A percentile compares a stretch with the other conserved stretches of the same genome.
Conservation (phyloP, 768 basidiomycete genomes). For the Leccinellum rugosiceps region DNA sequence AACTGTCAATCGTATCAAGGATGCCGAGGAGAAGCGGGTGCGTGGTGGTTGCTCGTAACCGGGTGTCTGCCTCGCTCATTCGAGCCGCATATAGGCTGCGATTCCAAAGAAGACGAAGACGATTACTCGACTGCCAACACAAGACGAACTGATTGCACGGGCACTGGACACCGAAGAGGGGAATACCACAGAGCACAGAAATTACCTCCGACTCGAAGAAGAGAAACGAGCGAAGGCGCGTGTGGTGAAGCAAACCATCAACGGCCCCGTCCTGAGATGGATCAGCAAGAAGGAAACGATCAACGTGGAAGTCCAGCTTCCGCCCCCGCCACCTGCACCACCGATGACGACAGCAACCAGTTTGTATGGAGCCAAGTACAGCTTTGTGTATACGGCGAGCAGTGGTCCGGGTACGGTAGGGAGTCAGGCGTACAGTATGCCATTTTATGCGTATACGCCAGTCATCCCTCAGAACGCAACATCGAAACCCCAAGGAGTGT, state of each 20-base stretch:
- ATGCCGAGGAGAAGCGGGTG: conserved; percentile 62
- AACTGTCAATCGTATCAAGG: conserved; percentile 61
- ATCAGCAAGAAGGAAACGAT: conserved; percentile 62
- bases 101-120: conserved; percentile 59
- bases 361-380: conserved; percentile 16
- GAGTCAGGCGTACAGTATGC: conserved; percentile 24
- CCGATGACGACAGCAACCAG: conserved; percentile 9
- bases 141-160: conserved; percentile 79
- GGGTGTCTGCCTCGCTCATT: background rate
- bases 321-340: conserved; percentile 30
- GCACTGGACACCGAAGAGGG: conserved; percentile 87
- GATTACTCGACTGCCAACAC: conserved; percentile 55
- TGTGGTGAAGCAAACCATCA: conserved; percentile 56
- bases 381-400: conserved; percentile 19
- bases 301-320: conserved; percentile 36
- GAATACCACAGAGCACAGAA: conserved; percentile 72
- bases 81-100: conserved; percentile 41
- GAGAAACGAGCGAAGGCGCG: conserved; percentile 68
- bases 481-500: conserved; percentile 8
- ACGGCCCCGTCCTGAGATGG: conserved; percentile 72
- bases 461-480: conserved; percentile 4
- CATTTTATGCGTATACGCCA: conserved; percentile 27
- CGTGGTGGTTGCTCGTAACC: conserved; percentile 5
- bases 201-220: conserved; percentile 78
- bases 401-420: conserved; percentile 3